These are phyloP conservation scores for Penicillium daleae DNA, from an alignment of 495 filamentous ascomycete species.

Conservation along the genomic window DNA sequence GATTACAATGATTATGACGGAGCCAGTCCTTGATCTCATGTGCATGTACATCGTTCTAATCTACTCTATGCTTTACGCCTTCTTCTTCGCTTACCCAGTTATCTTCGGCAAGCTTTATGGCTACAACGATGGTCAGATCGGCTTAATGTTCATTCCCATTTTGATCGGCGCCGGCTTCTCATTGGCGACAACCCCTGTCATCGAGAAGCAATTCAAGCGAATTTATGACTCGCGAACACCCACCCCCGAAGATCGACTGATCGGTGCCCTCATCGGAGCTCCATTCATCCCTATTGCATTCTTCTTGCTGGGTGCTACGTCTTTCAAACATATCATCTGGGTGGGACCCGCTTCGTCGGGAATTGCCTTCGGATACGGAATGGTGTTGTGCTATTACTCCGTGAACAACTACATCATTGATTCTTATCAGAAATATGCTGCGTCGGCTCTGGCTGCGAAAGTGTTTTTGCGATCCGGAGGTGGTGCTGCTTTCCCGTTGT, in stretches of 20 bases:
- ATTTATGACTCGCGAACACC: constrained; percentile 25
- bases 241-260: constrained; percentile 45
- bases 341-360: constrained; percentile 62
- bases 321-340: constrained; percentile 65
- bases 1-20: constrained; percentile 44
- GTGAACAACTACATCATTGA: constrained; percentile 76
- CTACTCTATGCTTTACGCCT: constrained; percentile 72
- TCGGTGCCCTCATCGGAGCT: constrained; percentile 37
- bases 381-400: constrained; percentile 68
- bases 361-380: constrained; percentile 68
- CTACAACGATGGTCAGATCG: constrained; percentile 40
- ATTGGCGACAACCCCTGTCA: constrained; percentile 39
- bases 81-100: constrained; percentile 72
- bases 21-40: constrained; percentile 61
- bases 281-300: constrained; percentile 46
- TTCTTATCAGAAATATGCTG: constrained; percentile 54
- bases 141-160: constrained; percentile 41
- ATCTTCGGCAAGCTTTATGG: constrained; percentile 62
- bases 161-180: constrained; percentile 60
- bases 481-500: constrained; percentile 51
- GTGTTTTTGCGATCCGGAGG: constrained; percentile 39
- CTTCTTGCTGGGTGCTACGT: constrained; percentile 64
- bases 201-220: constrained; percentile 41
- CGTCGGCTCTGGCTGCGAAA: constrained; percentile 40
- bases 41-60: constrained; percentile 69